Evolutionary conservation across 2,329 filamentous ascomycete species (phyloP), one percentile per base, ranked within the genome.

Genomic region (Albophoma yamanashiensis): DNA sequence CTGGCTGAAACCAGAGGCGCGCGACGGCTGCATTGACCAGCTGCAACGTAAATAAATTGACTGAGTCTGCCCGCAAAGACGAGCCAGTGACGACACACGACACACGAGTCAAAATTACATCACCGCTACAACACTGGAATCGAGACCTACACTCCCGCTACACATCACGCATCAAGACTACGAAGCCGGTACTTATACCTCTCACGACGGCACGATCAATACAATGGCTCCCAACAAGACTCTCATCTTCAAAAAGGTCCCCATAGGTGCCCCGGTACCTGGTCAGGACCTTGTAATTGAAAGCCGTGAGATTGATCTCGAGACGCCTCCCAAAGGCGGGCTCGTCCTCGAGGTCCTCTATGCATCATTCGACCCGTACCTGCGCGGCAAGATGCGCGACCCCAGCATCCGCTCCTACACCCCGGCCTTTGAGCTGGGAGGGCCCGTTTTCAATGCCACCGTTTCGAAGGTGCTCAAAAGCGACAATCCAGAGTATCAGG

Each of bases 291-390:
- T 96, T 60, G 76, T 74, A 27, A 70, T 92, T 62, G 88, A 94
- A 73, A 74, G 81, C 64, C 81, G 82, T 62, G 79, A 83, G 25
- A 86, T 92, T 64, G 89, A 94, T 70, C 74, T 86, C 65, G 75
- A 84, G 31, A 78, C 82, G 57, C 71, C 82, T 6, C 81, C 85
- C 36, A 80, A 85, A 31, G 71, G 82, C 53, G 88, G 89, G 64
- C 87, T 91, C 47, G 72, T 95, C 56, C 75, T 88, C 64, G 83
- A 91, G 76, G 83, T 88, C 66, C 82, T 88, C 68, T 91, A 89
- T 73, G 79, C 86, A 64, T 92, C 89, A 47, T 88, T 88, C 75
- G 91, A 96, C 73, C 91, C 91, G 2, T 96, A 95, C 78, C 85
- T 89, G 78, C 88, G 92, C 60, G 89, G 88, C 62, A 83, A 84